These are phyloP conservation scores for Tremella yokohamensis DNA, from an alignment of 768 basidiomycete genomes.

Conservation along the genomic window DNA sequence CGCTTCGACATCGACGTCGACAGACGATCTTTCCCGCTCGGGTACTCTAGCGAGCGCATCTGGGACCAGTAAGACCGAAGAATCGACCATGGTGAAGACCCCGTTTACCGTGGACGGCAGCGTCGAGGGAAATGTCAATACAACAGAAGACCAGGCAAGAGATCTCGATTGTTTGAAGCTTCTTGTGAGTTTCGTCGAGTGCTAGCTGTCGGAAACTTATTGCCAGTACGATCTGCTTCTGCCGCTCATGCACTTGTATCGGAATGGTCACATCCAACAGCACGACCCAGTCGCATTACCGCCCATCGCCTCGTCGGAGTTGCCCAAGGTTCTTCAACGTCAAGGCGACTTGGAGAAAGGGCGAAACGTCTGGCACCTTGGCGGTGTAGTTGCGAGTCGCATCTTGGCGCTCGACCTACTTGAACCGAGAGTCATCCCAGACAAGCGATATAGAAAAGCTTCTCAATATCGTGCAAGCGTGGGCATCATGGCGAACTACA, in stretches of 20 bases:
- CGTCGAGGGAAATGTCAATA: conserved; percentile 6
- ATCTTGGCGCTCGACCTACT: conserved; percentile 17
- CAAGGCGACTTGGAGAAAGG: conserved; percentile 31
- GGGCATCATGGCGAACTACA: conserved; percentile 32
- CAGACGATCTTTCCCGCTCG: neutral
- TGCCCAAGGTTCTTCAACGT: conserved; percentile 24
- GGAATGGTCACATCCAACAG: conserved; percentile 40
- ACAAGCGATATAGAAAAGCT: neutral
- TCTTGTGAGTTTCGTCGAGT: conserved; percentile 18
- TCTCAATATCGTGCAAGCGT: conserved; percentile 15
- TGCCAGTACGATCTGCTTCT: conserved; percentile 34
- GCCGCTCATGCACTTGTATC: conserved; percentile 30
- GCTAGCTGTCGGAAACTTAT: neutral
- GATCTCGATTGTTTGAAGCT: conserved; percentile 17
- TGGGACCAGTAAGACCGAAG: conserved; percentile 8
- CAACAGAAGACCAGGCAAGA: conserved; percentile 9
- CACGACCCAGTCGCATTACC: conserved; percentile 36
- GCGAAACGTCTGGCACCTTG: conserved; percentile 33
- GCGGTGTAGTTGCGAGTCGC: conserved; percentile 18
- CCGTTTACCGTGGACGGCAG: conserved; percentile 8
- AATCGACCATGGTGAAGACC: conserved; percentile 16
- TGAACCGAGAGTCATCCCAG: neutral
- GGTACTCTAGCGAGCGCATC: neutral
- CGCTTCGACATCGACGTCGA: neutral
- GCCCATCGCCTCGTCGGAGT: conserved; percentile 28